Evolutionary conservation across 495 filamentous ascomycete species (phyloP).

Genomic region (Oidiodendron maius): DNA sequence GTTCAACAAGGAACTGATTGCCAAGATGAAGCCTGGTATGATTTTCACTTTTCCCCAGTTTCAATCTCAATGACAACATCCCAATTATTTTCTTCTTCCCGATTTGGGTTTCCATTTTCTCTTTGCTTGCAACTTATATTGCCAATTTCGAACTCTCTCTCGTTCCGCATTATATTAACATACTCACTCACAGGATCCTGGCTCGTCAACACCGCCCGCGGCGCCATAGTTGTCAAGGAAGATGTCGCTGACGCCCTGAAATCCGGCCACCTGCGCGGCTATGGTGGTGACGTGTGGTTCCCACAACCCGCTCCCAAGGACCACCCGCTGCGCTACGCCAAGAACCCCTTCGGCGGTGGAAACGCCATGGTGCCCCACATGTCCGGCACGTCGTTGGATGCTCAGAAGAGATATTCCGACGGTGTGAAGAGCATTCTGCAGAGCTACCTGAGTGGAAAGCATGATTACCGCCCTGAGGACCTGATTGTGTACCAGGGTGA

Average conservation of each 20-base stretch:
- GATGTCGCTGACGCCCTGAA: conserved; percentile 93
- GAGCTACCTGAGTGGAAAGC: conserved; percentile 77
- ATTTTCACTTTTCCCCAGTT: background rate
- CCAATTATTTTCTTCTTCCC: too few relatives aligned
- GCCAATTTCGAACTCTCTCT: too few relatives aligned
- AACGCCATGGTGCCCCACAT: conserved; percentile 99
- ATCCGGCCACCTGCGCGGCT: conserved; percentile 89
- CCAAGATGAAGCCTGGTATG: conserved; percentile 88
- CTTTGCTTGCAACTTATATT: too few relatives aligned
- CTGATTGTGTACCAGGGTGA: conserved; percentile 89
- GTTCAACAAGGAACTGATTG: conserved; percentile 99
- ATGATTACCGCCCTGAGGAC: conserved; percentile 87
- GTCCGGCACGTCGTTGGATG: conserved; percentile 89
- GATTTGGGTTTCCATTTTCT: too few relatives aligned
- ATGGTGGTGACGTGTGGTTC: conserved; percentile 87
- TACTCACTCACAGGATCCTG: conserved; percentile 54
- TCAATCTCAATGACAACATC: too few relatives aligned
- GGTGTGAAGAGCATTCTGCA: conserved; percentile 88
- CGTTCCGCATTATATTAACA: conserved; percentile 18
- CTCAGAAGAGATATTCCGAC: conserved; percentile 88
- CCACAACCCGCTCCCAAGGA: conserved; percentile 90
- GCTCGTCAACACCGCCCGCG: conserved; percentile 97
- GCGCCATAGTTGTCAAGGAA: conserved; percentile 98
- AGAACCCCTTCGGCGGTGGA: conserved; percentile 92
- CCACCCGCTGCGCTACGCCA: conserved; percentile 86